Conservation (phyloP, 805 yeast genomes). For the Geotrichum ghanense region DNA sequence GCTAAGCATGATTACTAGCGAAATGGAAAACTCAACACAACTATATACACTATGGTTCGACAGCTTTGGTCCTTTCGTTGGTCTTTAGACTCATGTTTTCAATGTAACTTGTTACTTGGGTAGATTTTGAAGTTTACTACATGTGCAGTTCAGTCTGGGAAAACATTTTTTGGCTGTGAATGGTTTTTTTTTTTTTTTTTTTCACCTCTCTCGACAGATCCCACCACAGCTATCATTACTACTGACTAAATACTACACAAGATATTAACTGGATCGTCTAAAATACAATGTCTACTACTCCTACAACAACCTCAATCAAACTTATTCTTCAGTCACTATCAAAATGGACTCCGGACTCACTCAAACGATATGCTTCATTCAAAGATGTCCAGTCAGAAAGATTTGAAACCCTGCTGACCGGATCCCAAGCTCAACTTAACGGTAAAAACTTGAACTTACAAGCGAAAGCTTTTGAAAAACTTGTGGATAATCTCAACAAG, state of each 20-base stretch:
- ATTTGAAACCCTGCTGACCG: constrained; percentile 21
- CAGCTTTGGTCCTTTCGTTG: not conserved
- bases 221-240: no score
- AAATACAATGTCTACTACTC: not conserved
- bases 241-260: not conserved
- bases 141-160: not conserved
- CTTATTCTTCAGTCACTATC: constrained; percentile 15
- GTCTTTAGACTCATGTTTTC: not conserved
- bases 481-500: constrained; percentile 12
- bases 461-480: constrained; percentile 14
- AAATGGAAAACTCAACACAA: not conserved
- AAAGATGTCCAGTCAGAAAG: constrained; percentile 34
- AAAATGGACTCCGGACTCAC: constrained; percentile 30
- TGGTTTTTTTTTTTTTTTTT: no score
- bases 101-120: not conserved
- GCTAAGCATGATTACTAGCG: not conserved
- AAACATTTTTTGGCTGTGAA: not conserved
- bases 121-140: not conserved
- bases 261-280: not conserved
- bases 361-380: constrained; percentile 37
- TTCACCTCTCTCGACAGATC: not conserved
- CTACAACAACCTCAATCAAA: constrained; percentile 10
- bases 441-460: constrained; percentile 17
- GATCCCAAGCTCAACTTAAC: constrained; percentile 13
- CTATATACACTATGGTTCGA: not conserved